Percentiles rank a stretch among this genome's conserved stretches.
These are phyloP conservation scores for Blakeslea trispora DNA, from an alignment of 371 early-diverging fungal genomes.

Conservation along the genomic window DNA sequence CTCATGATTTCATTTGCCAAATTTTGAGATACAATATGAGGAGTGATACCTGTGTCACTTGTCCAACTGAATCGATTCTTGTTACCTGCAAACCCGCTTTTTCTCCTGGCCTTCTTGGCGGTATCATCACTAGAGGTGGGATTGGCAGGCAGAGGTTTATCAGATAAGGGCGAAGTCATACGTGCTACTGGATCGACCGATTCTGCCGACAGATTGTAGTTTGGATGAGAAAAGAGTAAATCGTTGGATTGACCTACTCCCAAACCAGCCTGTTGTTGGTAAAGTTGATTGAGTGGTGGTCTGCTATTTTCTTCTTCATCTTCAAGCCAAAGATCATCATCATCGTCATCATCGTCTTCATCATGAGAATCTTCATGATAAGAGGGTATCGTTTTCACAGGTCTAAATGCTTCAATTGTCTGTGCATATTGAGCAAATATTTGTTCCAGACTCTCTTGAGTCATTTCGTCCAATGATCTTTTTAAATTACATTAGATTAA, in stretches of 20 bases:
- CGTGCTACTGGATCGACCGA: constrained; percentile 15
- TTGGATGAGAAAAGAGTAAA: constrained; percentile 27
- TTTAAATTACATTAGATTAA: too few relatives aligned
- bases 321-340: constrained; percentile 23
- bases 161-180: constrained; percentile 17
- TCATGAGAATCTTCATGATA: constrained; percentile 22
- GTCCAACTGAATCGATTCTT: constrained; percentile 46
- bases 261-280: not conserved
- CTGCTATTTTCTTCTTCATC: constrained; percentile 8
- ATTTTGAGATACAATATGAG: constrained; percentile 34
- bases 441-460: constrained; percentile 47
- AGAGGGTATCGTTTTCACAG: constrained; percentile 17
- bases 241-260: constrained; percentile 6
- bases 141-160: constrained; percentile 29
- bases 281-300: not conserved
- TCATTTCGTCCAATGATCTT: constrained; percentile 50
- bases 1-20: constrained; percentile 52
- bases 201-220: constrained; percentile 21
- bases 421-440: constrained; percentile 50
- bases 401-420: constrained; percentile 48
- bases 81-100: constrained; percentile 24
- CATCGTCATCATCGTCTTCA: constrained; percentile 19
- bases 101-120: constrained; percentile 20
- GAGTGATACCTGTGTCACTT: constrained; percentile 41
- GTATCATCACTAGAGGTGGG: constrained; percentile 16